phyloP scores from a whole-genome alignment of 2,329 filamentous ascomycete genomes.

The Calonectria montana region DNA sequence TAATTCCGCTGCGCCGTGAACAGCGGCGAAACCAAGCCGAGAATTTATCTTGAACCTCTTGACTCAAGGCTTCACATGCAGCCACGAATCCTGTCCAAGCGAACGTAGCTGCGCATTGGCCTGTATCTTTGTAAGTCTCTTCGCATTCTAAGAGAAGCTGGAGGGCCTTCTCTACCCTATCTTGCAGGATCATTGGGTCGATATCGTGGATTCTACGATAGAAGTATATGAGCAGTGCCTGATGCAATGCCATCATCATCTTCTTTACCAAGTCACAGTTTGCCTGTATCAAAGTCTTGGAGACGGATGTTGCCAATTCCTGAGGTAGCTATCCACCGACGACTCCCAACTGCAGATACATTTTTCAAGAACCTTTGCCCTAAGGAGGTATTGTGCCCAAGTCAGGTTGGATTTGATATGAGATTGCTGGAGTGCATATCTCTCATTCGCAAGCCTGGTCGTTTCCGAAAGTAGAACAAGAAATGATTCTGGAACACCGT shows the following conservation, averaged over 20 bases:
- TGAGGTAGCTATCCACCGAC: not conserved
- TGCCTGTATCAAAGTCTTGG: not conserved
- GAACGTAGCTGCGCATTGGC: not conserved
- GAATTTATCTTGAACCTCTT: not conserved
- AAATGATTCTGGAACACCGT: conserved; percentile 4
- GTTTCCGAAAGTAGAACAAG: not conserved
- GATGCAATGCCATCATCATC: conserved; percentile 3
- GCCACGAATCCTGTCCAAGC: conserved; percentile 3
- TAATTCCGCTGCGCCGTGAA: not conserved
- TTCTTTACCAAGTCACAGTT: conserved; percentile 1
- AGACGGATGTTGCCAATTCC: not conserved
- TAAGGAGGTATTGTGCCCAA: not conserved
- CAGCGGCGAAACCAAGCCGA: not conserved
- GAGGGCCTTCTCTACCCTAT: not conserved
- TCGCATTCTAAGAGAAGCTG: not conserved
- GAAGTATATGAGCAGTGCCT: conserved; percentile 3
- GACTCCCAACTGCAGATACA: conserved; percentile 3
- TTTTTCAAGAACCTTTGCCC: conserved; percentile 2
- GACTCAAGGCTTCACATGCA: not conserved
- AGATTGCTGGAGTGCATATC: not conserved
- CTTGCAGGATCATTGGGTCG: not conserved
- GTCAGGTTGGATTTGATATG: not conserved
- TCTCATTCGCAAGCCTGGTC: not conserved
- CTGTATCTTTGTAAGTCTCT: not conserved
- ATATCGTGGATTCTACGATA: conserved; percentile 12